These are phyloP conservation scores for Macaranga tanarius DNA, from an alignment of 441 rosid species.

Conservation along the genomic window DNA sequence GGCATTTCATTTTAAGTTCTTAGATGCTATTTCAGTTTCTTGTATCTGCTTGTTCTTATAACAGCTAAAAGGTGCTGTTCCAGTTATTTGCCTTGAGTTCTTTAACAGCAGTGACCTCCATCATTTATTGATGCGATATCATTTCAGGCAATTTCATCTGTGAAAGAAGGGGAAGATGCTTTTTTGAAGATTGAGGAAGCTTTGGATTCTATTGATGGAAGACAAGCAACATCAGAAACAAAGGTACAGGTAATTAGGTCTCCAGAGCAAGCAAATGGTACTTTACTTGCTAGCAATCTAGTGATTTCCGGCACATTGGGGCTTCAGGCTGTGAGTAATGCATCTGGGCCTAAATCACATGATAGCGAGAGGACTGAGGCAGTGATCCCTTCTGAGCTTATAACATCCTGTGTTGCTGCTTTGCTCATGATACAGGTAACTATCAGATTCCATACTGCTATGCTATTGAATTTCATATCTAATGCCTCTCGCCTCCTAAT, in stretches of 20 bases:
- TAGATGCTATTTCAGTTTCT: background rate
- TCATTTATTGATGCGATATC: conserved; percentile 11
- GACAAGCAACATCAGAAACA: conserved; percentile 39
- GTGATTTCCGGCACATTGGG: conserved; percentile 35
- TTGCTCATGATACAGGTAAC: conserved; percentile 87
- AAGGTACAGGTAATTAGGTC: conserved; percentile 31
- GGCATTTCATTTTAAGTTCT: background rate
- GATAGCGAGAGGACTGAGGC: conserved; percentile 41
- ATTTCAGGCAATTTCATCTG: conserved; percentile 69
- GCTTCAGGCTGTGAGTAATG: conserved; percentile 24
- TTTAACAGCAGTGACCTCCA: background rate
- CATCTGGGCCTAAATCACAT: conserved; percentile 30
- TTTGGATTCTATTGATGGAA: conserved; percentile 51
- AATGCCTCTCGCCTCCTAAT: no score
- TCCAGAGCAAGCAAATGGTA: conserved; percentile 47
- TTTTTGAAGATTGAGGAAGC: conserved; percentile 64
- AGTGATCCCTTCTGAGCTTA: conserved; percentile 69
- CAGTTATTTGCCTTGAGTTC: background rate
- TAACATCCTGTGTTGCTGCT: conserved; percentile 83
- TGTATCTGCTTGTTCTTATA: background rate
- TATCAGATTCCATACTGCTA: background rate
- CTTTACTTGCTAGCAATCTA: conserved; percentile 31
- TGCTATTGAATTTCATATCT: background rate
- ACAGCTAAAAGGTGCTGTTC: background rate
- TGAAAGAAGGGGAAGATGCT: conserved; percentile 81